These are phyloP conservation scores for Hapsidospora chrysogenum DNA, from an alignment of 495 filamentous ascomycete species.

Conservation along the genomic window DNA sequence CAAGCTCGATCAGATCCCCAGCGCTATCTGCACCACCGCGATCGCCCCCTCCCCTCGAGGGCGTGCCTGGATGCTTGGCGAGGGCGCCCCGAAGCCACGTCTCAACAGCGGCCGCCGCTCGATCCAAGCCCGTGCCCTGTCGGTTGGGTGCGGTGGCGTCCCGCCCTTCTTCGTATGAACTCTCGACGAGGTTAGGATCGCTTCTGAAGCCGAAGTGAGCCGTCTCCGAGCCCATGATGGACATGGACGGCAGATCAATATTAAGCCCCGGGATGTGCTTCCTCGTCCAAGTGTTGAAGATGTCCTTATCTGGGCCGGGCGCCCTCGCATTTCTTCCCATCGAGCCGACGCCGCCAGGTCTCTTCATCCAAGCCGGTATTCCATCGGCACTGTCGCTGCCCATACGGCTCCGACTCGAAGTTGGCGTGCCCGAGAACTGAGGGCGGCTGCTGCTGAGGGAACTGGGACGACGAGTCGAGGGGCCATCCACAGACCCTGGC, in stretches of 20 bases:
- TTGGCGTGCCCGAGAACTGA: slow-evolving; percentile 6
- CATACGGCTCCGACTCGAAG: slow-evolving; percentile 15
- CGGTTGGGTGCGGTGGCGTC: slow-evolving; percentile 13
- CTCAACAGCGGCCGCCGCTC: slow-evolving; percentile 71
- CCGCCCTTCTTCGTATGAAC: slow-evolving; percentile 26
- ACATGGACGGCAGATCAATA: slow-evolving; percentile 36
- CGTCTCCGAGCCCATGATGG: slow-evolving; percentile 28
- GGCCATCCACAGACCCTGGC: slow-evolving; percentile 17
- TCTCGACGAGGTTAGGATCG: slow-evolving; percentile 28
- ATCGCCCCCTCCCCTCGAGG: slow-evolving; percentile 22
- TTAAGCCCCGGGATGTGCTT: slow-evolving; percentile 59
- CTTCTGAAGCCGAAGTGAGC: slow-evolving; percentile 32
- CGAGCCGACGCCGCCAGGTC: slow-evolving; percentile 73
- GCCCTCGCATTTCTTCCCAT: slow-evolving; percentile 47
- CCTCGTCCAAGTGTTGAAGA: slow-evolving; percentile 61
- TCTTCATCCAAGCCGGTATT: slow-evolving; percentile 42
- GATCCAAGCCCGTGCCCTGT: slow-evolving; percentile 43
- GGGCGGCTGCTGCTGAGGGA: slow-evolving; percentile 12
- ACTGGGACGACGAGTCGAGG: slow-evolving; percentile 23
- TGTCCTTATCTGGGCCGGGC: slow-evolving; percentile 68
- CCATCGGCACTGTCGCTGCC: slow-evolving; percentile 12
- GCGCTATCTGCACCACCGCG: slow-evolving; percentile 16
- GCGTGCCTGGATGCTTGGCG: slow-evolving; percentile 35
- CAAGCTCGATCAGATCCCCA: slow-evolving; percentile 76
- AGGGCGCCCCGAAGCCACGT: slow-evolving; percentile 75